phyloP scores from a whole-genome alignment of 345 rosid genomes.

The Eutrema heterophyllum region DNA sequence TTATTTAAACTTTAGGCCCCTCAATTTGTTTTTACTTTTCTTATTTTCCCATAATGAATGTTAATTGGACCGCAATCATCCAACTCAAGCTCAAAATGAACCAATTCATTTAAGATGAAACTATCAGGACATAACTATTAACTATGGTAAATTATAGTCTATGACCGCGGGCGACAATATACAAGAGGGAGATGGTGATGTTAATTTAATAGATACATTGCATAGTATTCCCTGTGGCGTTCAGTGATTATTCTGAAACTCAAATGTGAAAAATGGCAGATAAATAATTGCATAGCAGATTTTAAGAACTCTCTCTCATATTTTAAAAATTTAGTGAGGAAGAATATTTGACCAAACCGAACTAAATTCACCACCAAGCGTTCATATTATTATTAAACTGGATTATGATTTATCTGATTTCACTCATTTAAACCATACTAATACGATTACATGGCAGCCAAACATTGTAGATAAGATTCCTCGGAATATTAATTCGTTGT shows the following conservation, averaged over 20 bases:
- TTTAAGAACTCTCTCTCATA: neutral
- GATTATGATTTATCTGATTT: neutral
- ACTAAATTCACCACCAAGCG: neutral
- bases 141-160: too few species aligned
- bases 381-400: neutral
- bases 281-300: conserved; percentile 15
- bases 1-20: neutral
- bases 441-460: neutral
- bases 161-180: too few species aligned
- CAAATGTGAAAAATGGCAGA: conserved; percentile 4
- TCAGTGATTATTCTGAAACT: conserved; percentile 7
- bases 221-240: conserved; percentile 30
- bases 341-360: conserved; percentile 13
- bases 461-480: conserved; percentile 31
- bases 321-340: neutral
- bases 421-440: neutral
- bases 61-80: neutral
- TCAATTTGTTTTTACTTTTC: neutral
- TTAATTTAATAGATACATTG: conserved; percentile 6
- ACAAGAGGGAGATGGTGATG: neutral
- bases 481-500: neutral
- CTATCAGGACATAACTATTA: too few species aligned
- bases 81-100: neutral
- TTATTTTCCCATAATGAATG: neutral
- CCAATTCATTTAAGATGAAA: neutral